These are phyloP conservation scores for Nothophaeocryptopus gaeumannii DNA, from an alignment of 2,329 filamentous ascomycete species.

Conservation along the genomic window DNA sequence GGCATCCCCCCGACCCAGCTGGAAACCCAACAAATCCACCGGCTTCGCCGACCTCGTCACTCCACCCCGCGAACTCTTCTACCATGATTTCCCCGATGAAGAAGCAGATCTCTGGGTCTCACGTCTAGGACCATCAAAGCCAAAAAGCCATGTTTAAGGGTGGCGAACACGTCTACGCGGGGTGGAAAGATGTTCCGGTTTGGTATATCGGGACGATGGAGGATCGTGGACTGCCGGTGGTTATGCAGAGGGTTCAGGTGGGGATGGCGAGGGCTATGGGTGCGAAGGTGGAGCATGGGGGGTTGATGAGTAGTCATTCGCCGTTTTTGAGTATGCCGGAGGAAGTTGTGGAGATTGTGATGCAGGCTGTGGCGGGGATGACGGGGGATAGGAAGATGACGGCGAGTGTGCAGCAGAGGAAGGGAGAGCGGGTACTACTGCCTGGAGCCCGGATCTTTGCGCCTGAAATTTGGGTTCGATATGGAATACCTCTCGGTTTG, in stretches of 20 bases:
- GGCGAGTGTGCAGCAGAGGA: background rate
- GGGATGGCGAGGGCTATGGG: slow-evolving; percentile 14
- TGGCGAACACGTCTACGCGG: slow-evolving; percentile 16
- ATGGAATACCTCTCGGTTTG: background rate
- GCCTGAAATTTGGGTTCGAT: background rate
- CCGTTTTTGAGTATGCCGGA: slow-evolving; percentile 14
- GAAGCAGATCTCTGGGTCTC: slow-evolving; percentile 10
- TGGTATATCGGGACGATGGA: slow-evolving; percentile 14
- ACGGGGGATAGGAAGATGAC: background rate
- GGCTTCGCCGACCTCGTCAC: slow-evolving; percentile 13
- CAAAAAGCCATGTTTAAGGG: slow-evolving; percentile 15
- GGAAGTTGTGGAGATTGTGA: slow-evolving; percentile 10
- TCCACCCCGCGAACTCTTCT: slow-evolving; percentile 12
- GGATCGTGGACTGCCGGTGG: slow-evolving; percentile 13
- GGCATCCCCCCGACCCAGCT: slow-evolving; percentile 12
- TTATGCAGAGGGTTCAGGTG: slow-evolving; percentile 12
- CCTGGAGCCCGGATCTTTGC: background rate
- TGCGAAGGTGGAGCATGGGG: slow-evolving; percentile 8
- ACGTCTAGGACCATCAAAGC: slow-evolving; percentile 11
- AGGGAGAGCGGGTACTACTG: background rate
- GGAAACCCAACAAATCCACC: slow-evolving; percentile 6
- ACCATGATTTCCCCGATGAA: slow-evolving; percentile 11
- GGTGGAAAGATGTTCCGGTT: slow-evolving; percentile 15
- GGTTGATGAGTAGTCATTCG: slow-evolving; percentile 13
- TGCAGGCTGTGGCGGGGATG: slow-evolving; percentile 9